Base-by-base conservation (phyloP, 345 rosid species). In the Moringa oleifera region DNA sequence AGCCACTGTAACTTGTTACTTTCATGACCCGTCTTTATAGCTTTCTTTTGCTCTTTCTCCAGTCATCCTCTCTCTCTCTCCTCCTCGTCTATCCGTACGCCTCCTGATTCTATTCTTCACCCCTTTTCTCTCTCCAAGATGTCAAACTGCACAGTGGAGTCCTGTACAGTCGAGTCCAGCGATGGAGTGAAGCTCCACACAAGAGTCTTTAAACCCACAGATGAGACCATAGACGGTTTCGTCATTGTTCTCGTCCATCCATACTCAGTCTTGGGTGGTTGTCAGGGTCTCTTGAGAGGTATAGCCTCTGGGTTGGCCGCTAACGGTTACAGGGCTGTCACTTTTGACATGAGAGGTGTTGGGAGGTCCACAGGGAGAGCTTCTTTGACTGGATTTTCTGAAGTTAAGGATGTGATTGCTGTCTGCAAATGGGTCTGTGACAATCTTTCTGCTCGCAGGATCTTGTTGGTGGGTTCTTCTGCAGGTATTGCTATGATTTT, bases 321-420 rank as follows among this genome's bases (percentile, higher is more conserved):
- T 6, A 84, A 76, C 18, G 95, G 96, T 31, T 84, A 68, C 70
- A 63, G 22, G 19, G 77, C 96, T 46, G 90, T 85, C 45, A 91
- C 97, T 37, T 94, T 90, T 68, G 99, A 94, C 66, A 90, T 90
- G 73, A 85, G 96, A 79, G 95, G 99, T 22, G 97, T 81, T 17
- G 91, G 96, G 0, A 83, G 76, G 75, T 91, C 99, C 31, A 85
- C 95, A 0, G 96, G 96, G 20, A 83, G 60, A 52, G 78, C 99
- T 73, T 88, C 99, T 67, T 81, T 91, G 41, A 87, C 95, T 24
- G 97, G 97, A 0, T 88, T 81, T 57, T 73, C 91, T 0, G 95
- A 94, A 72, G 79, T 94, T 57, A 83, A 86, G 73, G 99, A 91
- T 83, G 96, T 85, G 10, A 65, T 81, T 68, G 75, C 94, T 64